These are phyloP conservation scores for Xylariomycetidae sp. DNA, from an alignment of 2,329 filamentous ascomycete species.

Conservation along the genomic window DNA sequence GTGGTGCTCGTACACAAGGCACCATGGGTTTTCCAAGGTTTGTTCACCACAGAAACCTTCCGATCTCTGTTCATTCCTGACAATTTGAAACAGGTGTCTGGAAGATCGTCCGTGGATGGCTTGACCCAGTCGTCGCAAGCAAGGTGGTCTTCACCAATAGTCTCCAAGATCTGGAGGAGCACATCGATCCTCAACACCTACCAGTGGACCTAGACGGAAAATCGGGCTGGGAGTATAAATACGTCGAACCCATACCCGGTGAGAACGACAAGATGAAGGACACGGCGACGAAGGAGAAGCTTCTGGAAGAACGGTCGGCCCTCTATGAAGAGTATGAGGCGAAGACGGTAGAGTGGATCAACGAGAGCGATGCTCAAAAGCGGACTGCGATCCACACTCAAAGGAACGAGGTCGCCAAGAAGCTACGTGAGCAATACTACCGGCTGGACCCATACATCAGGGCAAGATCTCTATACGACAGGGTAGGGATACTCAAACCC, in stretches of 20 bases:
- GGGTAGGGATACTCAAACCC: slow-evolving; percentile 64
- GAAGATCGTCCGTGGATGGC: slow-evolving; percentile 92
- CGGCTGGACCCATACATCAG: slow-evolving; percentile 80
- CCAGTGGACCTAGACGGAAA: slow-evolving; percentile 80
- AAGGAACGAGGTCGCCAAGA: slow-evolving; percentile 57
- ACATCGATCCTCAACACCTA: slow-evolving; percentile 66
- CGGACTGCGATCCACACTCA: slow-evolving; percentile 47
- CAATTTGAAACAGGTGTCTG: slow-evolving; percentile 70
- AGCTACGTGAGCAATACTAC: slow-evolving; percentile 78
- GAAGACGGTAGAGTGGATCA: slow-evolving; percentile 72
- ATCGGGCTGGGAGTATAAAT: slow-evolving; percentile 80
- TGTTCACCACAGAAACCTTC: slow-evolving; percentile 28
- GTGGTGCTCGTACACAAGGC: slow-evolving; percentile 91
- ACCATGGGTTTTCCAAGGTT: slow-evolving; percentile 93
- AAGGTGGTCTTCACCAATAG: slow-evolving; percentile 94
- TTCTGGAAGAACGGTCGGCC: slow-evolving; percentile 59
- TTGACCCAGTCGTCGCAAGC: slow-evolving; percentile 89
- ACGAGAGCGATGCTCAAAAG: slow-evolving; percentile 40
- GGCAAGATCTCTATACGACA: slow-evolving; percentile 79
- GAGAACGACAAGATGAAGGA: slow-evolving; percentile 77
- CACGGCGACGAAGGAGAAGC: slow-evolving; percentile 53
- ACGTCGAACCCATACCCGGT: slow-evolving; percentile 66
- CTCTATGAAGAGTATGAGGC: slow-evolving; percentile 72
- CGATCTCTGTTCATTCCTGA: not conserved
- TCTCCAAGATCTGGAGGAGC: slow-evolving; percentile 70